A percentile compares a stretch with the other conserved stretches of the same genome.
phyloP scores from a whole-genome alignment of 768 basidiomycete genomes.

The Boletus eberwhitei region DNA sequence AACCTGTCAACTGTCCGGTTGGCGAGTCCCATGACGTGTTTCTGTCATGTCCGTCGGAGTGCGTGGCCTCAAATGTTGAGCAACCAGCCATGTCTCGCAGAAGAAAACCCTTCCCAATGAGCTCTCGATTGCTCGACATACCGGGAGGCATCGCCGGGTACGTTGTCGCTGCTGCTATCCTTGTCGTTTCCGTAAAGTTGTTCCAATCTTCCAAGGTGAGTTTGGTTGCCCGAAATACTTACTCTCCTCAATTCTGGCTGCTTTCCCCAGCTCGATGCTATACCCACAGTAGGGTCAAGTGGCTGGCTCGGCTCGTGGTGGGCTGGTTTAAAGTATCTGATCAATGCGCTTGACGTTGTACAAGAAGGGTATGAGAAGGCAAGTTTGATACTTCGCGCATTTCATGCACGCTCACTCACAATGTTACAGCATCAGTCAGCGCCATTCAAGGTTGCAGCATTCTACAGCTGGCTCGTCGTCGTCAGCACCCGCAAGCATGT shows the following conservation, averaged over 20 bases:
- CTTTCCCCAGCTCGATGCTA: slow-evolving; percentile 18
- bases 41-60: no score
- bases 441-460: no score
- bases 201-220: slow-evolving; percentile 2
- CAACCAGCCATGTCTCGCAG: no score
- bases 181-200: neutral
- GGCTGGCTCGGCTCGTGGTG: slow-evolving; percentile 28
- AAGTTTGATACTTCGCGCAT: neutral
- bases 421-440: no score
- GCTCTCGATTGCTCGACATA: neutral
- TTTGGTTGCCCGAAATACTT: neutral
- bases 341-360: no score
- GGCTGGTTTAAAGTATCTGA: no score
- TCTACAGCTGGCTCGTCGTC: no score
- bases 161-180: neutral
- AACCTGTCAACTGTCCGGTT: no score
- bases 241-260: neutral
- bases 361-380: no score
- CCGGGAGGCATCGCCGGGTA: neutral
- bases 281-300: slow-evolving; percentile 30
- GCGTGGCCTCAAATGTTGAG: no score
- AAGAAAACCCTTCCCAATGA: neutral
- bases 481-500: no score
- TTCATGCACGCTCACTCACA: neutral
- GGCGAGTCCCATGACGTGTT: no score